Conservation (phyloP, 352 stramenopile genomes). For the Phytophthora sansomeana region DNA sequence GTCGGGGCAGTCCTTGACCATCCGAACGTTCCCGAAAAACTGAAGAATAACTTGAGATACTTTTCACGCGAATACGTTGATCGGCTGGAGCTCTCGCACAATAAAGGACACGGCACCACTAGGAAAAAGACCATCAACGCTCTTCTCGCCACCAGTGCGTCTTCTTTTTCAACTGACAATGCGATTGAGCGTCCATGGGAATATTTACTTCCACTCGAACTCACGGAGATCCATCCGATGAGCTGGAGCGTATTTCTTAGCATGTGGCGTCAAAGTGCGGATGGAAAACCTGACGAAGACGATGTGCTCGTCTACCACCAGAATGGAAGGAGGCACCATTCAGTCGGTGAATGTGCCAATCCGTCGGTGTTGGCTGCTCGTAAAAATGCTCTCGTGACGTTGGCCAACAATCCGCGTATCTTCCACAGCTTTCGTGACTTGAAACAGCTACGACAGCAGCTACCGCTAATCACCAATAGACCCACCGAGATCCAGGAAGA, state of each 20-base stretch:
- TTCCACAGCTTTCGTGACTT: constrained; percentile 54
- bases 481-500: constrained; percentile 16
- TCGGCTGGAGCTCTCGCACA: constrained; percentile 4
- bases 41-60: constrained; percentile 49
- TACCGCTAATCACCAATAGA: constrained; percentile 40
- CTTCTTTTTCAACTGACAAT: background rate
- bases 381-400: constrained; percentile 41
- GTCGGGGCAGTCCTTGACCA: constrained; percentile 35
- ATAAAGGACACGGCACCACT: background rate
- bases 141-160: background rate
- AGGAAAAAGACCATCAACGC: background rate
- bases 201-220: constrained; percentile 37
- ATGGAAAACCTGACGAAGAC: constrained; percentile 21
- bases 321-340: constrained; percentile 24
- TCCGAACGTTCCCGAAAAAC: constrained; percentile 21
- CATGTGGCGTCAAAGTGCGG: constrained; percentile 50
- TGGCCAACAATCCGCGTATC: constrained; percentile 38
- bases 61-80: constrained; percentile 8
- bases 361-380: constrained; percentile 34
- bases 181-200: constrained; percentile 32
- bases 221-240: constrained; percentile 50
- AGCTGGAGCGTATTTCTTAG: constrained; percentile 66
- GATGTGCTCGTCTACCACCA: constrained; percentile 16
- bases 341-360: constrained; percentile 10
- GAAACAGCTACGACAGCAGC: constrained; percentile 49